These are phyloP conservation scores for Mycena capillaripes DNA, from an alignment of 768 basidiomycete genomes.

Conservation along the genomic window DNA sequence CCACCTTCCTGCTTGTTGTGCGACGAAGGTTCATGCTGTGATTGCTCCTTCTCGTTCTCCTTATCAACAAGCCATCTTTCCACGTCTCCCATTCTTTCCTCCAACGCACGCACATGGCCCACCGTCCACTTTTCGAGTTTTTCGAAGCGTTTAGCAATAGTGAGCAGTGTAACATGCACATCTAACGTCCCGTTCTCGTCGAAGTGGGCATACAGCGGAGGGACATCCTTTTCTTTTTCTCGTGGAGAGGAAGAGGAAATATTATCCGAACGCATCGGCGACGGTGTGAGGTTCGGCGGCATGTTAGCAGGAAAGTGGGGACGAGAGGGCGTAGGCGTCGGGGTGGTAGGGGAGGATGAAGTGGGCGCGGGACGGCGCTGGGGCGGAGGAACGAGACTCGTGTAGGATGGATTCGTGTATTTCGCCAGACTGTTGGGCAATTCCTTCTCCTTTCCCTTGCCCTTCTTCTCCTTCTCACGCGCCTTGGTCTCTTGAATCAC, in stretches of 20 bases:
- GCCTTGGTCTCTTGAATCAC: slow-evolving; percentile 82
- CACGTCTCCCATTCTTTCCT: slow-evolving; percentile 93
- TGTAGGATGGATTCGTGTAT: slow-evolving; percentile 68
- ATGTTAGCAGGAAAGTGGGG: slow-evolving; percentile 58
- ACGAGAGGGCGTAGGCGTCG: slow-evolving; percentile 58
- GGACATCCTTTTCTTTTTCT: slow-evolving; percentile 56
- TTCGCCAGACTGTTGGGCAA: slow-evolving; percentile 73
- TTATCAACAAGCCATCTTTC: slow-evolving; percentile 91
- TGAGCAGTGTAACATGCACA: slow-evolving; percentile 78
- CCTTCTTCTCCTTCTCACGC: slow-evolving; percentile 69
- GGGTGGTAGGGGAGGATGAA: slow-evolving; percentile 68
- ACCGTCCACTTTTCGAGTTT: slow-evolving; percentile 94
- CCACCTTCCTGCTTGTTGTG: slow-evolving; percentile 25
- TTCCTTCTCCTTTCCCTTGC: slow-evolving; percentile 68
- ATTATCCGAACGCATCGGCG: slow-evolving; percentile 69
- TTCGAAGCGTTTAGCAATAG: slow-evolving; percentile 86
- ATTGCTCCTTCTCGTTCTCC: slow-evolving; percentile 74
- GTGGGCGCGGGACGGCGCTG: slow-evolving; percentile 64
- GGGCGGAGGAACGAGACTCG: slow-evolving; percentile 64
- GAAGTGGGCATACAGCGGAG: slow-evolving; percentile 86
- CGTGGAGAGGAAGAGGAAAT: slow-evolving; percentile 61
- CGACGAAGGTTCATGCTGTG: slow-evolving; percentile 36
- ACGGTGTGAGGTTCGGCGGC: slow-evolving; percentile 73
- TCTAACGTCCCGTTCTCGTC: slow-evolving; percentile 77
- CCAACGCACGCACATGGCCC: slow-evolving; percentile 89